These are phyloP conservation scores for Coemansia javaensis DNA, from an alignment of 192 early-diverging fungal species.

Conservation along the genomic window DNA sequence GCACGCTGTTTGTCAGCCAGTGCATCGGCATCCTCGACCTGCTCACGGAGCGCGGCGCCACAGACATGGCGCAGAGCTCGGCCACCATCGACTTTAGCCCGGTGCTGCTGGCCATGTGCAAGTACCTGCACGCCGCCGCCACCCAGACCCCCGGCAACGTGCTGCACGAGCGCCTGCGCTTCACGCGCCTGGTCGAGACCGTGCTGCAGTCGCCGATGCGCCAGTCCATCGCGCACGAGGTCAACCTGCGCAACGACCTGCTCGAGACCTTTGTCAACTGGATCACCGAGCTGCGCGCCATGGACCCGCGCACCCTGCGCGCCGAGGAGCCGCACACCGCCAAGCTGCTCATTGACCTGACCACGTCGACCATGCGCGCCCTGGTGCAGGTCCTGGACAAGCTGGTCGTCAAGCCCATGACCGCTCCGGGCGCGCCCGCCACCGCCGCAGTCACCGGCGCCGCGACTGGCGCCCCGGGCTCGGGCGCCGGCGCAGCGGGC, in stretches of 20 bases:
- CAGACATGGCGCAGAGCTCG: conserved; percentile 38
- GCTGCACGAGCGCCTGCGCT: conserved; percentile 42
- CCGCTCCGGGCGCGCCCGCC: conserved; percentile 2
- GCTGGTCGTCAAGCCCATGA: conserved; percentile 48
- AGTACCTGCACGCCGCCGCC: conserved; percentile 42
- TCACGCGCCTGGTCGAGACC: conserved; percentile 43
- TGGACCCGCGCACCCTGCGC: conserved; percentile 48
- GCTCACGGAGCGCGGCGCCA: conserved; percentile 39
- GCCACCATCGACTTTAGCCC: conserved; percentile 49
- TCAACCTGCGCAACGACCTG: conserved; percentile 50
- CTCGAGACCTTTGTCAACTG: conserved; percentile 51
- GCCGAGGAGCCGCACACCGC: conserved; percentile 31
- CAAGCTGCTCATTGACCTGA: conserved; percentile 44
- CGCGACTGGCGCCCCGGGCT: too few species aligned
- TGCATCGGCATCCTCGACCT: conserved; percentile 48
- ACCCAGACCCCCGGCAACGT: conserved; percentile 32
- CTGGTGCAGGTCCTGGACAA: conserved; percentile 47
- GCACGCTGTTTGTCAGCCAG: conserved; percentile 52
- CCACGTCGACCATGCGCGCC: conserved; percentile 39
- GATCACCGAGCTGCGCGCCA: conserved; percentile 48
- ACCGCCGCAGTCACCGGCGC: background rate
- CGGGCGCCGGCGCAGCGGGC: too few species aligned
- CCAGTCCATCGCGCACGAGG: conserved; percentile 43
- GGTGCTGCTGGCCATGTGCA: conserved; percentile 41
- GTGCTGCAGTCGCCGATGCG: conserved; percentile 48